Evolutionary conservation across 2,329 filamentous ascomycete species (phyloP), one percentile per base, ranked within the genome.

Genomic region (Aspergillus versicolor): DNA sequence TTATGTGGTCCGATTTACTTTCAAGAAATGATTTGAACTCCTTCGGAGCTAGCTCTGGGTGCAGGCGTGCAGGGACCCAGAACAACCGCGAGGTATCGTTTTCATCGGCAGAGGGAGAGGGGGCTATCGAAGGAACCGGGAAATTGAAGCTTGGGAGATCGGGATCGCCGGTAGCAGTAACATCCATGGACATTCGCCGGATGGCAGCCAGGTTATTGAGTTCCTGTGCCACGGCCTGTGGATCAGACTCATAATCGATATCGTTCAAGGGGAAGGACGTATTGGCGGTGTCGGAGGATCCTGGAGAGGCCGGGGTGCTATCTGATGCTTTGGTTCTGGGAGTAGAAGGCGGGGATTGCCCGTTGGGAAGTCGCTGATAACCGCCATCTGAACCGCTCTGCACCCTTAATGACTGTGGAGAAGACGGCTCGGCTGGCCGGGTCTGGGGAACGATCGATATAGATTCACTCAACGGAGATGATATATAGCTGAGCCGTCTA

Each of bases 11-110:
- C 12, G 97, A 91, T 69, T 92, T 88, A 61, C 92, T 95, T 68
- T 99, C 93, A 2, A 99, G 83, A 65, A 97, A 99, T 1, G 89
- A 93, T 75, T 96, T 97, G 81, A 97, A 99, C 66, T 97, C 94
- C 69, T 90, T 92, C 1, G 94, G 94, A 3, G 94, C 94, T 48
- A 99, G 81, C 74, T 99, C 94, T 0, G 94, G 94, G 67, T 99
- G 94, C 27, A 99, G 83, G 57, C 92, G 86, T 22, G 94, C 94
- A 5, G 94, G 94, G 5, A 99, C 94, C 94, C 94, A 99, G 63
- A 97, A 90, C 58, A 97, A 77, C 61, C 92, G 85, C 2, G 92
- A 92, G 7, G 91, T 86, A 70, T 97, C 93, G 66, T 92, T 89
- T 71, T 96, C 92, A 67, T 95, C 89, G 61, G 70, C 72, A 6